phyloP scores from a whole-genome alignment of 2,329 filamentous ascomycete species.

The Beauveria asiatica region DNA sequence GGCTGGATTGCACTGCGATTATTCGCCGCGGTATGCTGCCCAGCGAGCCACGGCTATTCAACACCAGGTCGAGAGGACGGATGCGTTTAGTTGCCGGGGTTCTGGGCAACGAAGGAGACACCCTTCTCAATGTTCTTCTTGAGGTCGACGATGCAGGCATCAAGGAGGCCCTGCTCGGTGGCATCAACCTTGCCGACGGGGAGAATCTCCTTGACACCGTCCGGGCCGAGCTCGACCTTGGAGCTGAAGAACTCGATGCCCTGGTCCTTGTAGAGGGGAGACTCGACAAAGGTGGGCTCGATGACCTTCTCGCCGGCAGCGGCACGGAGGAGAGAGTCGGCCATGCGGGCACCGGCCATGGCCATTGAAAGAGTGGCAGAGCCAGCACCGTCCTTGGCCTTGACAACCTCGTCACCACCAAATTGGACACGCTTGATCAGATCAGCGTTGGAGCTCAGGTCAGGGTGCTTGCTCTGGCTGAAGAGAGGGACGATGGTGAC shows the following conservation, averaged over 20 bases:
- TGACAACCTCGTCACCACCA: constrained; percentile 96
- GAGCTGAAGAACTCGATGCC: constrained; percentile 96
- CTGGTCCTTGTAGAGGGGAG: constrained; percentile 96
- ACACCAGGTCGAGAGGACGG: neutral
- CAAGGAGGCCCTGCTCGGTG: constrained; percentile 82
- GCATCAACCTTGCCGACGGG: constrained; percentile 77
- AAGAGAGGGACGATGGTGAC: constrained; percentile 98
- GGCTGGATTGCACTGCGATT: neutral
- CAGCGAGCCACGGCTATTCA: neutral
- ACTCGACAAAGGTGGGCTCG: constrained; percentile 96
- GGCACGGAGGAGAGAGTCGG: constrained; percentile 89
- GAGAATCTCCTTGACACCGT: constrained; percentile 90
- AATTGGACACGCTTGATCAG: constrained; percentile 96
- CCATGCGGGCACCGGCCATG: constrained; percentile 77
- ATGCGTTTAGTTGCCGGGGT: constrained; percentile 48
- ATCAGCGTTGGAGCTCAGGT: constrained; percentile 67
- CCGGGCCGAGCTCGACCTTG: constrained; percentile 89
- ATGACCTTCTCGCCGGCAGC: constrained; percentile 88
- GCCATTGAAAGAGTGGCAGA: constrained; percentile 98
- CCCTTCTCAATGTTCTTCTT: constrained; percentile 97
- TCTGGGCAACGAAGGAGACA: constrained; percentile 49
- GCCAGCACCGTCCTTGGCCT: constrained; percentile 97
- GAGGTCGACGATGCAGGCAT: constrained; percentile 74
- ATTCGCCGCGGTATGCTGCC: neutral
- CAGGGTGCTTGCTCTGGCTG: constrained; percentile 82